phyloP scores from a whole-genome alignment of 257 asterid species.

The Pogostemon cablin region DNA sequence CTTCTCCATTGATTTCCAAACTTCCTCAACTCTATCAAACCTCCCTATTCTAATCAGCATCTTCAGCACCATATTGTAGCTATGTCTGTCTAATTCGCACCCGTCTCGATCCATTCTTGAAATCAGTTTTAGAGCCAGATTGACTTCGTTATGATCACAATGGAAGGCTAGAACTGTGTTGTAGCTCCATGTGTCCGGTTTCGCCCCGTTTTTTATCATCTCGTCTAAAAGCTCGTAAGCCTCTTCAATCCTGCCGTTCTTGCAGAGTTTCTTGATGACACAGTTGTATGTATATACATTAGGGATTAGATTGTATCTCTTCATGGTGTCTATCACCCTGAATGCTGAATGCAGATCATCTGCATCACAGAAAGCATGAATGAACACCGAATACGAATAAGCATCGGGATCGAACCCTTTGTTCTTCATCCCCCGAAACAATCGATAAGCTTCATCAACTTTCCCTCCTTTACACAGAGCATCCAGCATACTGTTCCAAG shows the following conservation, averaged over 20 bases:
- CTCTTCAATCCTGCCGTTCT: slow-evolving; percentile 59
- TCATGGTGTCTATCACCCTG: slow-evolving; percentile 72
- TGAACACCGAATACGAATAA: slow-evolving; percentile 71
- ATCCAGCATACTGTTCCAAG: slow-evolving; percentile 72
- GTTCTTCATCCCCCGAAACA: slow-evolving; percentile 55
- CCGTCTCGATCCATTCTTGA: slow-evolving; percentile 59
- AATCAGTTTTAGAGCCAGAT: slow-evolving; percentile 58
- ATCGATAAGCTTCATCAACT: slow-evolving; percentile 64
- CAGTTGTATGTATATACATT: slow-evolving; percentile 77
- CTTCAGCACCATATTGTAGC: slow-evolving; percentile 82
- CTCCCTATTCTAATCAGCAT: slow-evolving; percentile 84
- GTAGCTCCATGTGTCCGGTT: slow-evolving; percentile 80
- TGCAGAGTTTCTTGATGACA: slow-evolving; percentile 76
- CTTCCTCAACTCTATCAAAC: slow-evolving; percentile 68
- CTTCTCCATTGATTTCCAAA: slow-evolving; percentile 76
- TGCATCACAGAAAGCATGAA: slow-evolving; percentile 58
- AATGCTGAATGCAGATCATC: slow-evolving; percentile 71
- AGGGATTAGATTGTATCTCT: slow-evolving; percentile 61
- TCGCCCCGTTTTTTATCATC: slow-evolving; percentile 56
- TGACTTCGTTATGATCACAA: slow-evolving; percentile 80
- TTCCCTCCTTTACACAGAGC: slow-evolving; percentile 78
- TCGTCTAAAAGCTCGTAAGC: slow-evolving; percentile 74
- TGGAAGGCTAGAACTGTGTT: slow-evolving; percentile 66
- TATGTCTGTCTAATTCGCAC: slow-evolving; percentile 59
- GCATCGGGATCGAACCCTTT: slow-evolving; percentile 79